Conservation (phyloP, 306 rosid species). For the Lupinus albus region DNA sequence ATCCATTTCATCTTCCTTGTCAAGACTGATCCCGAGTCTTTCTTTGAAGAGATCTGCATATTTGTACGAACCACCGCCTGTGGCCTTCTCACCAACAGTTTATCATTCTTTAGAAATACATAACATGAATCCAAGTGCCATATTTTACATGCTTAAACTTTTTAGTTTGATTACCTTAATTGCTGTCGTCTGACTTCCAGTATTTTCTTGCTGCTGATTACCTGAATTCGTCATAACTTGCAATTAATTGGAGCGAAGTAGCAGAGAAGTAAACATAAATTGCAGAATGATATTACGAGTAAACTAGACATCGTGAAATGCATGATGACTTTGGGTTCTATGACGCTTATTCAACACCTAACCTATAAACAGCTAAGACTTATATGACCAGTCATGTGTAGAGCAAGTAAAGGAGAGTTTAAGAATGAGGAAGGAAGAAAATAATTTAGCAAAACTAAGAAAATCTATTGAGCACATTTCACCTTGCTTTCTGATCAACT, state of each 20-base stretch:
- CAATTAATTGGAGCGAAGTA: conserved; percentile 49
- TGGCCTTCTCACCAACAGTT: conserved; percentile 69
- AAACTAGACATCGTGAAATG: conserved; percentile 13
- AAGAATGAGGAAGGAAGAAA: conserved; percentile 1
- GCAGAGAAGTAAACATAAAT: conserved; percentile 18
- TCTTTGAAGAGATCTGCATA: conserved; percentile 69
- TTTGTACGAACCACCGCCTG: conserved; percentile 93
- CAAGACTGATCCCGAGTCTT: too few species aligned
- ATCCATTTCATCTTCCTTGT: too few species aligned
- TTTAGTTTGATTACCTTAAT: conserved; percentile 61
- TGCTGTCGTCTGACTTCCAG: conserved; percentile 48
- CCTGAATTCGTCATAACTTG: conserved; percentile 56
- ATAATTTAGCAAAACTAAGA: conserved; percentile 17
- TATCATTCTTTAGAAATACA: conserved; percentile 45
- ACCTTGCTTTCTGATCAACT: conserved; percentile 9
- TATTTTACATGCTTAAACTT: neutral
- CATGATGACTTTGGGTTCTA: neutral
- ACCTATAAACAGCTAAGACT: conserved; percentile 5
- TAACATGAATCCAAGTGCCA: conserved; percentile 38
- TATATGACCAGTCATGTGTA: conserved; percentile 21
- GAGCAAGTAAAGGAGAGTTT: conserved; percentile 4
- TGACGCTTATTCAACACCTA: conserved; percentile 22
- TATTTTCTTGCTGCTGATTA: conserved; percentile 49
- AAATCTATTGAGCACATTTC: conserved; percentile 19
- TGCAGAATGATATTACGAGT: conserved; percentile 26